Base-by-base conservation (phyloP, 768 basidiomycete genomes). In the Psilocybe azurescens region DNA sequence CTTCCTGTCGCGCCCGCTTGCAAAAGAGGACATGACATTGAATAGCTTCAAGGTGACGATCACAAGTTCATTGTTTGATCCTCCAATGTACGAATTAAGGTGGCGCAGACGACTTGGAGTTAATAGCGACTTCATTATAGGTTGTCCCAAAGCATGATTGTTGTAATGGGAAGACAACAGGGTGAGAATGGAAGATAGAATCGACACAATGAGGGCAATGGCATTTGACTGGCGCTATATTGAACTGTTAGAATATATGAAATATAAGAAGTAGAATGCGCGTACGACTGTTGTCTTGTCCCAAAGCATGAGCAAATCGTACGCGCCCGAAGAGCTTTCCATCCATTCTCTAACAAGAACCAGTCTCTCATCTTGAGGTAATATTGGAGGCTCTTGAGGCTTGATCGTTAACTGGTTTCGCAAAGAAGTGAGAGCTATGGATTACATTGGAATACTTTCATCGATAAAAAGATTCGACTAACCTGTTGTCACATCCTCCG, bases 101-200 rank as follows among this genome's bases (percentile, higher is more conserved):
- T 81, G 80, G 36, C 85, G 81, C 57, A 81, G 77, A 73, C 83
- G 88, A 30, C 80, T 74, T 0, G 84, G 79, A 1, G 83, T 81
- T 38, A 94, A 76, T 9, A 93, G 67, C 1, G 72, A 77, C 66
- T 86, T 89, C 53, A 91, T 74, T 36, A 94, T 83, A 0, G 89
- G 81, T 39, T 83, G 75, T 0, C 91, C 91, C 24, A 84, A 70
- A 0, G 80, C 62, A 64, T 94, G 91, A 68, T 87, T 84, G 3
- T 86, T 82, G 62, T 90, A 90, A 53, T 94, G 91, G 3, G 80
- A 77, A 3, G 90, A 87, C 13, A 91, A 75, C 0, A 95, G 74
- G 4, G 76, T 79, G 58, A 94, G 69, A n/a, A 92, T 64, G 0
- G 84, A 79, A 0, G 90, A 81, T 6, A 94, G 68, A 0, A 88